Percentiles rank a stretch among this genome's conserved stretches.
Evolutionary conservation across 345 rosid species (phyloP).

Genomic region (Physaria fendleri): DNA sequence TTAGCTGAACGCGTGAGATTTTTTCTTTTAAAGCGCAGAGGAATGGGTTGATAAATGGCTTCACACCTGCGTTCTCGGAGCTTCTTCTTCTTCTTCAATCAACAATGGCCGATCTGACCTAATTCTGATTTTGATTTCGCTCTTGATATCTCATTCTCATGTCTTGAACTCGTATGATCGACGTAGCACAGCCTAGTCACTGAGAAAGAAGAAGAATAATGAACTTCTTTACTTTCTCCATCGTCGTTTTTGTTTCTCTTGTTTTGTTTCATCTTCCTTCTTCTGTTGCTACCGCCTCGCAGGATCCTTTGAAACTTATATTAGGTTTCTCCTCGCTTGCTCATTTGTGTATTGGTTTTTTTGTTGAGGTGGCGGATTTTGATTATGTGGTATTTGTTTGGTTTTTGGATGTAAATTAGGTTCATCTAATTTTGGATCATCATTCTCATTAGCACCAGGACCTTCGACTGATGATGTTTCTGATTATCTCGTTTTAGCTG

Average conservation of each 20-base stretch:
- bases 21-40: conserved; percentile 20
- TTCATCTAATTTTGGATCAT: conserved; percentile 43
- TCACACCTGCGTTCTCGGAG: conserved; percentile 12
- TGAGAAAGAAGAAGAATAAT: conserved; percentile 9
- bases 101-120: conserved; percentile 17
- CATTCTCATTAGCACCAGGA: conserved; percentile 54
- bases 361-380: not conserved
- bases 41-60: conserved; percentile 18
- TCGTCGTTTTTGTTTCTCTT: not conserved
- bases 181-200: not conserved
- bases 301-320: conserved; percentile 50
- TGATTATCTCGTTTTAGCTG: conserved; percentile 58
- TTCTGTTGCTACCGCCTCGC: not conserved
- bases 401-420: conserved; percentile 34
- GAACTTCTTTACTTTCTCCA: conserved; percentile 9
- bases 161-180: conserved; percentile 1
- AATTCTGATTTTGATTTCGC: not conserved
- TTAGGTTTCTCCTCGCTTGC: conserved; percentile 41
- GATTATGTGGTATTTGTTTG: not conserved
- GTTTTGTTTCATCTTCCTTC: not conserved
- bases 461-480: conserved; percentile 34
- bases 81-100: not conserved
- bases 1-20: not conserved
- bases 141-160: conserved; percentile 1
- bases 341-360: not conserved